Conservation (phyloP, 768 basidiomycete genomes). For the Boletus coccyginus region DNA sequence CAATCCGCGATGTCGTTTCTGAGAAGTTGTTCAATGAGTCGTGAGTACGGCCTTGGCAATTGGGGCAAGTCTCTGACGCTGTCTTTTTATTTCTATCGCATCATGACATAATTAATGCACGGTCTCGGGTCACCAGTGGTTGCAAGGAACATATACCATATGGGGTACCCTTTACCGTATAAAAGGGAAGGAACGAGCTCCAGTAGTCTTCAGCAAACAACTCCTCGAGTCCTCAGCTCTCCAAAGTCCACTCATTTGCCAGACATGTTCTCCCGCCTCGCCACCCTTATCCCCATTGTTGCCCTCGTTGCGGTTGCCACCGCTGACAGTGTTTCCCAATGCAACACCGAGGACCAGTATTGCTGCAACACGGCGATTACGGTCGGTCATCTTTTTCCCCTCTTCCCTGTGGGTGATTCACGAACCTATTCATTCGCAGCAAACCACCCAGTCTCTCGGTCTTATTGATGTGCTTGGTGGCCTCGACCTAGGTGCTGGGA, state of each 20-base stretch:
- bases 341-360: too few relatives aligned
- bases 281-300: constrained; percentile 7
- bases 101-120: background rate
- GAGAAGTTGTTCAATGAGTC: too few relatives aligned
- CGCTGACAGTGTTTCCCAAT: background rate
- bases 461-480: too few relatives aligned
- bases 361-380: too few relatives aligned
- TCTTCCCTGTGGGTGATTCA: too few relatives aligned
- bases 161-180: background rate
- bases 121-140: background rate
- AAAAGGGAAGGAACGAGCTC: background rate
- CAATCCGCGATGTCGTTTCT: too few relatives aligned
- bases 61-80: background rate
- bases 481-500: too few relatives aligned
- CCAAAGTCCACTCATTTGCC: background rate
- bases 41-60: background rate
- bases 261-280: constrained; percentile 9
- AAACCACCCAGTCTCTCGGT: too few relatives aligned
- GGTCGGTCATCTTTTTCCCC: too few relatives aligned
- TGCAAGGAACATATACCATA: background rate
- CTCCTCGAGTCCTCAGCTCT: background rate
- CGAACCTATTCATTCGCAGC: too few relatives aligned
- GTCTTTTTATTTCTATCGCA: too few relatives aligned
- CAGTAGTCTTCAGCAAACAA: background rate
- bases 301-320: constrained; percentile 3